Percentiles rank a stretch among this genome's conserved stretches.
phyloP scores from a whole-genome alignment of 2,329 filamentous ascomycete genomes.

The Ophiostoma montium region DNA sequence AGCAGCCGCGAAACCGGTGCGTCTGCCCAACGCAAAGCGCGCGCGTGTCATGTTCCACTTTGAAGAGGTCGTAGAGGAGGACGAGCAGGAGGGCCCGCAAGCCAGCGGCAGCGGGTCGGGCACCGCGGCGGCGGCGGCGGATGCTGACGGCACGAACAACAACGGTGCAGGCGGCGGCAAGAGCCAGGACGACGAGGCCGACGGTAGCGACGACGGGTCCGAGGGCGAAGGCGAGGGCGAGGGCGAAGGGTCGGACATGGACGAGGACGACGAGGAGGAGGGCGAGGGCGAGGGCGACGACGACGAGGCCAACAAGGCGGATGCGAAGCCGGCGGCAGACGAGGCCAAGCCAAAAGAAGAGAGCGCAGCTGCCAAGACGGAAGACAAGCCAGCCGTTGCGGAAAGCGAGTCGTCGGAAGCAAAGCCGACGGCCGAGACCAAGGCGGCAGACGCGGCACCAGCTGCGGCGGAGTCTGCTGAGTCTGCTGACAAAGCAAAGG shows the following conservation, averaged over 20 bases:
- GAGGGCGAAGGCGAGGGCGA: slow-evolving; percentile 10
- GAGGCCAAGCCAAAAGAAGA: slow-evolving; percentile 4
- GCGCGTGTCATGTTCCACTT: slow-evolving; percentile 58
- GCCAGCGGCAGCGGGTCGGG: slow-evolving; percentile 1
- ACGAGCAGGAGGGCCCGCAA: slow-evolving; percentile 42
- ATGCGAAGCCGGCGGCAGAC: slow-evolving; percentile 5
- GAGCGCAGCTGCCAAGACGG: not conserved
- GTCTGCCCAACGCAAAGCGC: slow-evolving; percentile 59
- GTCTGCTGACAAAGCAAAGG: slow-evolving; percentile 1
- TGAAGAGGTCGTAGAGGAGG: slow-evolving; percentile 50
- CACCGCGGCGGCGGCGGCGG: slow-evolving; percentile 4
- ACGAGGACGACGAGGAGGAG: slow-evolving; percentile 12
- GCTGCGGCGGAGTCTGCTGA: not conserved
- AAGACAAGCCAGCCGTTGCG: not conserved
- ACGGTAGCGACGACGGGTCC: slow-evolving; percentile 11
- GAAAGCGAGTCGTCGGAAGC: not conserved
- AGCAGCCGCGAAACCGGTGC: slow-evolving; percentile 37
- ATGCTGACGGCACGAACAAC: slow-evolving; percentile 5
- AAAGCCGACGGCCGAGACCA: not conserved
- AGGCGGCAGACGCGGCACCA: not conserved
- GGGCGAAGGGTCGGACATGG: slow-evolving; percentile 8
- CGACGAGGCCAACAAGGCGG: not conserved
- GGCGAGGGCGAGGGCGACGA: slow-evolving; percentile 6
- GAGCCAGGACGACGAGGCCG: slow-evolving; percentile 3
- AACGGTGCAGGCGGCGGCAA: too few species aligned